phyloP scores from a whole-genome alignment of 2,329 filamentous ascomycete species.

The Colletotrichum kahawae region DNA sequence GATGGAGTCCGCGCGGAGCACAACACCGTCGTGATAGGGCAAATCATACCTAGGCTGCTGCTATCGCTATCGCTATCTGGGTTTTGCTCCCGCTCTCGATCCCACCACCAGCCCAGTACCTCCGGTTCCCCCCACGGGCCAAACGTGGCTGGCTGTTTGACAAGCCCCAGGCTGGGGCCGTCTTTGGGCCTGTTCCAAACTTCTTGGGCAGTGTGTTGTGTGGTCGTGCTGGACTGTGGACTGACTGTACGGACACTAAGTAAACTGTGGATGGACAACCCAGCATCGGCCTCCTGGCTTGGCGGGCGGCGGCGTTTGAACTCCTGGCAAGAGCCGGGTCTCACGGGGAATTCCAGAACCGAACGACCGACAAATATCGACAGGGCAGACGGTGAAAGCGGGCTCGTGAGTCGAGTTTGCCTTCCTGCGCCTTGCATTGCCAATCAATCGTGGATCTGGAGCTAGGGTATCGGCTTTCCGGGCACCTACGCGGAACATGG shows the following conservation, averaged over 20 bases:
- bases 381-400: slow-evolving; percentile 9
- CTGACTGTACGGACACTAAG: not conserved
- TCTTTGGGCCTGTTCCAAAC: not conserved
- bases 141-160: not conserved
- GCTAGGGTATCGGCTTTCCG: slow-evolving; percentile 1
- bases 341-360: slow-evolving; percentile 21
- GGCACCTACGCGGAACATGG: not conserved
- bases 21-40: not conserved
- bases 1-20: not conserved
- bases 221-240: not conserved
- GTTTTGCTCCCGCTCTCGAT: not conserved
- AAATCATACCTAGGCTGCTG: not conserved
- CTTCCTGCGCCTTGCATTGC: not conserved
- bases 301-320: not conserved
- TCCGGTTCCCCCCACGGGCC: not conserved
- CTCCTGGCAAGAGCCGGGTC: not conserved
- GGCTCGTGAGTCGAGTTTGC: slow-evolving; percentile 4
- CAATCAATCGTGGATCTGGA: slow-evolving; percentile 11
- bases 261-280: not conserved
- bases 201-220: not conserved
- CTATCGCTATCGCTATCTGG: not conserved
- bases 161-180: not conserved
- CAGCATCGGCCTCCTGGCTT: not conserved
- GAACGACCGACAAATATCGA: slow-evolving; percentile 20
- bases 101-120: not conserved